These are phyloP conservation scores for Poa pratensis DNA, from an alignment of 176 grass and related monocot genomes.

Conservation along the genomic window DNA sequence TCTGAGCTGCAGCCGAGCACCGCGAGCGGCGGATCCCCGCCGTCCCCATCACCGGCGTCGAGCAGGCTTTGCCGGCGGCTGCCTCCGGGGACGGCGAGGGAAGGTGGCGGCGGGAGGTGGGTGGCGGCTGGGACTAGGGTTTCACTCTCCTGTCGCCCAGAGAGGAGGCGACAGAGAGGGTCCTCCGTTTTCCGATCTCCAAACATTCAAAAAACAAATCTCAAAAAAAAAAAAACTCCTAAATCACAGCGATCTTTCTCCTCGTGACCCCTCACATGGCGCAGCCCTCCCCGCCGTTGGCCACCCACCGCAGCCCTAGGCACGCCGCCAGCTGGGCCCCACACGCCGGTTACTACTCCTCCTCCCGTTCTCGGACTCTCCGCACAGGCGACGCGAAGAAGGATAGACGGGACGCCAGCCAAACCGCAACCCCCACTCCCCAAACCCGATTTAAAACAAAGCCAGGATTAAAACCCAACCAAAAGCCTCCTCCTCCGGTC, in stretches of 20 bases:
- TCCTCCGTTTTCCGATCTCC: no score
- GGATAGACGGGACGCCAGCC: no score
- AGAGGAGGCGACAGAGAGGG: no score
- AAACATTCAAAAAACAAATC: background rate
- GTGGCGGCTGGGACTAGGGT: no score
- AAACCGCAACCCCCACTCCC: background rate
- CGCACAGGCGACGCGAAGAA: background rate
- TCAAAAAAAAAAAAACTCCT: no score
- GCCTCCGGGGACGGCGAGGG: no score
- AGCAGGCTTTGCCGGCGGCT: no score
- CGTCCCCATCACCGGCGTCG: no score
- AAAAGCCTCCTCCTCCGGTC: background rate
- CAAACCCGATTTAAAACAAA: constrained; percentile 39
- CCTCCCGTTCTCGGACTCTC: background rate
- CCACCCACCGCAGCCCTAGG: background rate
- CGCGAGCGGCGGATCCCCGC: no score
- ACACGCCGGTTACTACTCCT: background rate
- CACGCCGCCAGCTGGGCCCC: background rate
- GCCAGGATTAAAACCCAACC: constrained; percentile 34
- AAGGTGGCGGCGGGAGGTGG: no score
- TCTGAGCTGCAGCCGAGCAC: no score
- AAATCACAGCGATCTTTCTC: background rate
- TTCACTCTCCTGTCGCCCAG: no score
- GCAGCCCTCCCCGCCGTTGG: constrained; percentile 9
- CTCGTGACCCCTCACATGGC: background rate